phyloP scores from a whole-genome alignment of 768 basidiomycete genomes.

The Hericium erinaceus region DNA sequence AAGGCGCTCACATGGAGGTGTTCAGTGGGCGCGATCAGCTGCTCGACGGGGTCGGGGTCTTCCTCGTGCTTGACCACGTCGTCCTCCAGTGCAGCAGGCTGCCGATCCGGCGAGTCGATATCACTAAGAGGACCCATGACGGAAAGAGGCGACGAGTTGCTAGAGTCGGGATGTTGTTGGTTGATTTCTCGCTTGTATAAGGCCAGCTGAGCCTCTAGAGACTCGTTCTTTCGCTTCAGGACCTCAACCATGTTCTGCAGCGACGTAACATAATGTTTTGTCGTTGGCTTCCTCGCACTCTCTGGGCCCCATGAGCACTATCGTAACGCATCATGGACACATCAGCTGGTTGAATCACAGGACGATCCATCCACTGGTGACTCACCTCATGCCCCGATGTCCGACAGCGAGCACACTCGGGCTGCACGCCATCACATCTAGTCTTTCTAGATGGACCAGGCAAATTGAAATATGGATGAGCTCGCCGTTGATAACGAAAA shows the following conservation, averaged over 20 bases:
- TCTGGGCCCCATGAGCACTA: conserved; percentile 24
- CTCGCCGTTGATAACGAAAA: neutral
- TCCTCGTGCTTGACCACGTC: conserved; percentile 1
- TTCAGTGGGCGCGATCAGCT: conserved; percentile 3
- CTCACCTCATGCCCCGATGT: neutral
- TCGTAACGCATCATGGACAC: too few species aligned
- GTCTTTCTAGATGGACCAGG: neutral
- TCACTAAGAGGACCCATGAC: too few species aligned
- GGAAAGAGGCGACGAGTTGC: conserved; percentile 1
- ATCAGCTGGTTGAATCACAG: too few species aligned
- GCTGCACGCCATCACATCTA: neutral
- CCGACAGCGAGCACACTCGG: neutral
- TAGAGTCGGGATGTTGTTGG: neutral
- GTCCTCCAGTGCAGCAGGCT: neutral
- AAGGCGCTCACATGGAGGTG: conserved; percentile 4
- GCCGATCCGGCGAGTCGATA: too few species aligned
- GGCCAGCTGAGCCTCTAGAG: conserved; percentile 6
- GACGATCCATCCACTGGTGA: neutral
- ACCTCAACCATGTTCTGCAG: conserved; percentile 16
- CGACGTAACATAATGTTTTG: conserved; percentile 21
- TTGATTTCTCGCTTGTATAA: conserved; percentile 1
- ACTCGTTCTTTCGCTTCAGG: conserved; percentile 16
- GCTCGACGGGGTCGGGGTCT: conserved; percentile 2
- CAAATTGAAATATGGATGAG: too few species aligned
- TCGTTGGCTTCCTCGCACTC: conserved; percentile 20